Conservation (phyloP, 768 basidiomycete species). For the Hirschioporus abietinus region DNA sequence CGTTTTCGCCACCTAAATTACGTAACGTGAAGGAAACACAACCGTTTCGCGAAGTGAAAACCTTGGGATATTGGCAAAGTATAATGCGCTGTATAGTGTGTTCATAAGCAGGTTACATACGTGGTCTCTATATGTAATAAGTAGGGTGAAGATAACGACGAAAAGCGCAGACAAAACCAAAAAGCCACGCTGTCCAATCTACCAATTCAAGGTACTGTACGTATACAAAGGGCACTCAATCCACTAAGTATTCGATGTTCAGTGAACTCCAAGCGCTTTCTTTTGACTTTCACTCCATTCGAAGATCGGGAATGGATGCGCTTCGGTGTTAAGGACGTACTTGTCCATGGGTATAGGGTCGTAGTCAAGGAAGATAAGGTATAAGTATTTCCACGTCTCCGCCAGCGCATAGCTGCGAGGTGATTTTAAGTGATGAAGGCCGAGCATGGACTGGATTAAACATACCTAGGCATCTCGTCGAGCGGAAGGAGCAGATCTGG, state of each 20-base stretch:
- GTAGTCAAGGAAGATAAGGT: conserved; percentile 12
- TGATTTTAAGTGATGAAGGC: background rate
- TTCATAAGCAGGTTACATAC: no score
- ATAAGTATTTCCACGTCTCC: conserved; percentile 18
- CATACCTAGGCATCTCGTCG: conserved; percentile 75
- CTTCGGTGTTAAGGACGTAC: conserved; percentile 19
- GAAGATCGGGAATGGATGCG: conserved; percentile 19
- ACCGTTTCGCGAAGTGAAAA: no score
- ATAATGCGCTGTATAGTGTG: no score
- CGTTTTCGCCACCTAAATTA: no score
- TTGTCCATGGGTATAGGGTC: conserved; percentile 14
- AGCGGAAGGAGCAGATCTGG: conserved; percentile 21
- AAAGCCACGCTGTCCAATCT: no score
- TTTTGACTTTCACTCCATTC: conserved; percentile 11
- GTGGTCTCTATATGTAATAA: no score
- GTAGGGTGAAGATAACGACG: no score
- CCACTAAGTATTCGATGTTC: background rate
- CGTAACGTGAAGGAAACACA: no score
- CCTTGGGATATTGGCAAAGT: no score
- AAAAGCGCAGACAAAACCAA: no score
- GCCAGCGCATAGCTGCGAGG: conserved; percentile 15
- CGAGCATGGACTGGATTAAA: conserved; percentile 20
- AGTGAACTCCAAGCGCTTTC: conserved; percentile 1
- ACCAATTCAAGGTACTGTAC: no score
- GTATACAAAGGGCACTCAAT: no score